Conservation (phyloP, 768 basidiomycete species). For the Lactifluus volemus region DNA sequence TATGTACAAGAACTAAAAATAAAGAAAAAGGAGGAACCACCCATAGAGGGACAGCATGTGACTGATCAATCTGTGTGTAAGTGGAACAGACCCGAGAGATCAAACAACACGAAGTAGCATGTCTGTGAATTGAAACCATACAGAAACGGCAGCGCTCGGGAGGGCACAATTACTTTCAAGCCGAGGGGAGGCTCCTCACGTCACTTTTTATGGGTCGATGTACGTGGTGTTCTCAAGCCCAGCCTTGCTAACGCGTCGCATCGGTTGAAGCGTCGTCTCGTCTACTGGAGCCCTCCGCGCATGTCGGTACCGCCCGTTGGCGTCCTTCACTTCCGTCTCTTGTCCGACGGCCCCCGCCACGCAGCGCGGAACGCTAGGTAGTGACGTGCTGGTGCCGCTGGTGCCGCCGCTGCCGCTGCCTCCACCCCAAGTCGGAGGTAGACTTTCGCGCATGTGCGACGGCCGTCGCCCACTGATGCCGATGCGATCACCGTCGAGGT, state of each 20-base stretch:
- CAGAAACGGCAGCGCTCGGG: not conserved
- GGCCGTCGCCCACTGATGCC: conserved; percentile 38
- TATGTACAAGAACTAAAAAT: not conserved
- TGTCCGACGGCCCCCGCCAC: conserved; percentile 62
- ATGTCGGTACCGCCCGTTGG: conserved; percentile 78
- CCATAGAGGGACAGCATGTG: not conserved
- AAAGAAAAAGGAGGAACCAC: not conserved
- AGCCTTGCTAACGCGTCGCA: conserved; percentile 87
- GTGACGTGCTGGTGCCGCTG: conserved; percentile 15
- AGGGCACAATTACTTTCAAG: not conserved
- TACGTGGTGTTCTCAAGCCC: conserved; percentile 61
- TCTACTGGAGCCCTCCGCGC: conserved; percentile 81
- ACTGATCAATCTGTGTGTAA: not conserved
- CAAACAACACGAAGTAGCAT: not conserved
- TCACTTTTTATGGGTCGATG: not conserved
- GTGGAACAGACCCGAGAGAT: too few relatives aligned
- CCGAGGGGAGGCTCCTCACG: too few relatives aligned
- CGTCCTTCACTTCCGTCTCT: conserved; percentile 86
- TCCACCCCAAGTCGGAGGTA: conserved; percentile 49
- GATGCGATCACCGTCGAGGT: conserved; percentile 30
- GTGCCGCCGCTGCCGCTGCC: conserved; percentile 20
- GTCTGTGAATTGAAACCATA: not conserved
- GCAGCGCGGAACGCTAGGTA: conserved; percentile 20
- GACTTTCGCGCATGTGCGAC: conserved; percentile 64
- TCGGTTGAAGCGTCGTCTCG: conserved; percentile 80